Percentiles rank a stretch among this genome's conserved stretches.
Evolutionary conservation across 345 rosid species (phyloP).

Genomic region (Clausena lansium): DNA sequence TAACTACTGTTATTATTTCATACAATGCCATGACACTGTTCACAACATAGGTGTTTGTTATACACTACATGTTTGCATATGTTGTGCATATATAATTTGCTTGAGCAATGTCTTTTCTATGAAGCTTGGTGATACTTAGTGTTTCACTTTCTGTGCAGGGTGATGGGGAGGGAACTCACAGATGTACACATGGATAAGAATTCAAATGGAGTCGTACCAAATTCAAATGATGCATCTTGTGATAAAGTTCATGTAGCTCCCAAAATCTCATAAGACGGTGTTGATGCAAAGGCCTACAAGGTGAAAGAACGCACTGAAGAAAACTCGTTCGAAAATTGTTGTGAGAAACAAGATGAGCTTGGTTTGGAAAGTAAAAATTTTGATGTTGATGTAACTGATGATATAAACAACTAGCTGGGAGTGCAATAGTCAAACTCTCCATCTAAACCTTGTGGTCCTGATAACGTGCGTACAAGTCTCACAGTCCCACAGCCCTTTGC

Average conservation of each 20-base stretch:
- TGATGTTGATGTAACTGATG: constrained; percentile 22
- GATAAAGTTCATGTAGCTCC: constrained; percentile 47
- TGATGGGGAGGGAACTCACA: constrained; percentile 76
- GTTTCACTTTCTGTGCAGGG: constrained; percentile 34
- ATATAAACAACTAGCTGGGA: constrained; percentile 30
- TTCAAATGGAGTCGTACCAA: constrained; percentile 39
- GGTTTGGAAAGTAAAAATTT: constrained; percentile 39
- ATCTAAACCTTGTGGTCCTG: constrained; percentile 30
- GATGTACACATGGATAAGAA: constrained; percentile 61
- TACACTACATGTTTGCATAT: neutral
- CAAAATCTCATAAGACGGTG: constrained; percentile 38
- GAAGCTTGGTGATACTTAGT: constrained; percentile 14
- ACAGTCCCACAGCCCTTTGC: constrained; percentile 52
- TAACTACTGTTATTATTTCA: too few relatives aligned
- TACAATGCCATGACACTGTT: too few relatives aligned
- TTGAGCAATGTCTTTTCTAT: neutral
- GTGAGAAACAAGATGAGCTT: constrained; percentile 37
- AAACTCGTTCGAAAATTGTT: constrained; percentile 35
- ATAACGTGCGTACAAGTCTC: constrained; percentile 22
- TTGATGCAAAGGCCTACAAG: constrained; percentile 47
- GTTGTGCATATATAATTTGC: neutral
- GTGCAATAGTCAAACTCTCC: constrained; percentile 35
- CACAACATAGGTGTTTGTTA: neutral
- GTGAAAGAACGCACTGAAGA: constrained; percentile 54
- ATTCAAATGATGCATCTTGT: constrained; percentile 30